These are phyloP conservation scores for Rhododendron henanense DNA, from an alignment of 148 eudicot genomes.

Conservation along the genomic window DNA sequence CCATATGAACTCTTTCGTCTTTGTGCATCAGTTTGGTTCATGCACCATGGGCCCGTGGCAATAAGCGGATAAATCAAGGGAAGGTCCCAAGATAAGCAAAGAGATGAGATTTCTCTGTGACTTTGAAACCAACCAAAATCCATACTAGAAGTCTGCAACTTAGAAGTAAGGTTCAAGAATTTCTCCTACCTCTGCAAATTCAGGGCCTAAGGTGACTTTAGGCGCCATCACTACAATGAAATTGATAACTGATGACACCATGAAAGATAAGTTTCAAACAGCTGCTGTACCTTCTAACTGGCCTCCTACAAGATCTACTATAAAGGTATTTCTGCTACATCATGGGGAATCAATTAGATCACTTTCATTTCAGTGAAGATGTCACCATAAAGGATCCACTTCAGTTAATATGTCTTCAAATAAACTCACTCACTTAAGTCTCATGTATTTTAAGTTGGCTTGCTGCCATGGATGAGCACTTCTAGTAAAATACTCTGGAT, in stretches of 20 bases:
- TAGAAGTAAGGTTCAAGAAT: neutral
- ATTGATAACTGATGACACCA: neutral
- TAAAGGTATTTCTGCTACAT: neutral
- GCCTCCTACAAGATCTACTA: neutral
- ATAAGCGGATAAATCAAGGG: neutral
- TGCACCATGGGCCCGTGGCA: neutral
- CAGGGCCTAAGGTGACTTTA: neutral
- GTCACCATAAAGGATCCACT: neutral
- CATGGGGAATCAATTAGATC: neutral
- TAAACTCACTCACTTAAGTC: neutral
- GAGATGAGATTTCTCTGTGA: neutral
- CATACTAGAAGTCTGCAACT: neutral
- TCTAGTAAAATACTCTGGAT: neutral
- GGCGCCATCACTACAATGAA: neutral
- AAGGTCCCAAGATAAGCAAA: neutral
- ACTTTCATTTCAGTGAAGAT: neutral
- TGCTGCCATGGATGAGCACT: neutral
- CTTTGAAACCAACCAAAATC: neutral
- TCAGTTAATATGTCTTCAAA: neutral
- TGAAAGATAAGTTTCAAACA: neutral
- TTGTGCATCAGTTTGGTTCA: neutral
- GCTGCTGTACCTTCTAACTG: neutral
- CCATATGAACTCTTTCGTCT: neutral
- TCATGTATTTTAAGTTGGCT: neutral
- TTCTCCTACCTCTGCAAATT: neutral